Conservation (phyloP, 495 filamentous ascomycete species). For the Penicillium crystallinum region DNA sequence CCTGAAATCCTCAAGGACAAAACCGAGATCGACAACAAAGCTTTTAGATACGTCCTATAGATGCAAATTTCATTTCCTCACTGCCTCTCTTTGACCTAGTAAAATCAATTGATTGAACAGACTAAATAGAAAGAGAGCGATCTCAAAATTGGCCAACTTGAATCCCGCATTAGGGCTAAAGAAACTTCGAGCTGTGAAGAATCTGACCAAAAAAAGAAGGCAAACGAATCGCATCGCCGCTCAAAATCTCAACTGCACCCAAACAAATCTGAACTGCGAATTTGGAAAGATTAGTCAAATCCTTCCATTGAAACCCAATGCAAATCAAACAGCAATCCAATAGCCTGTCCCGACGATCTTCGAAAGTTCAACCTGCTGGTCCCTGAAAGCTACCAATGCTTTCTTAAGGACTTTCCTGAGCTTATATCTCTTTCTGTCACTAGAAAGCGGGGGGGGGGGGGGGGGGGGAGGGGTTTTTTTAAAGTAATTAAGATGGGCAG, state of each 20-base stretch:
- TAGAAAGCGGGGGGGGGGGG: too few relatives aligned
- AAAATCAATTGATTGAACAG: background rate
- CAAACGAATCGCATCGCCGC: too few relatives aligned
- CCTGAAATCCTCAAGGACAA: conserved; percentile 31
- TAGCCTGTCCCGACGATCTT: background rate
- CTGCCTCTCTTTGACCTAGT: background rate
- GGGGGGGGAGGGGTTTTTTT: too few relatives aligned
- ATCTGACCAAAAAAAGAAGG: too few relatives aligned
- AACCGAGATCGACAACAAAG: conserved; percentile 53
- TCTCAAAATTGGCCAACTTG: too few relatives aligned
- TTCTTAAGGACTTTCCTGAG: background rate
- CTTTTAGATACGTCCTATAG: conserved; percentile 49
- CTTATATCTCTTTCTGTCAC: background rate
- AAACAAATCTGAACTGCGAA: background rate
- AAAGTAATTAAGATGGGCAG: too few relatives aligned
- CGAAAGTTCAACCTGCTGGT: background rate
- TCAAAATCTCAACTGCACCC: too few relatives aligned
- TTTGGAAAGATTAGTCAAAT: background rate
- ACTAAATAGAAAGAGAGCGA: background rate
- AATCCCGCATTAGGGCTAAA: too few relatives aligned
- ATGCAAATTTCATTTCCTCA: background rate
- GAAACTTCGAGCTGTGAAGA: too few relatives aligned
- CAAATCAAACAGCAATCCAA: background rate
- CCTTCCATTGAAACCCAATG: background rate
- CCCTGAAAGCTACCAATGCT: background rate